These are phyloP conservation scores for Psilocybe tampanensis DNA, from an alignment of 768 basidiomycete species.

Conservation along the genomic window DNA sequence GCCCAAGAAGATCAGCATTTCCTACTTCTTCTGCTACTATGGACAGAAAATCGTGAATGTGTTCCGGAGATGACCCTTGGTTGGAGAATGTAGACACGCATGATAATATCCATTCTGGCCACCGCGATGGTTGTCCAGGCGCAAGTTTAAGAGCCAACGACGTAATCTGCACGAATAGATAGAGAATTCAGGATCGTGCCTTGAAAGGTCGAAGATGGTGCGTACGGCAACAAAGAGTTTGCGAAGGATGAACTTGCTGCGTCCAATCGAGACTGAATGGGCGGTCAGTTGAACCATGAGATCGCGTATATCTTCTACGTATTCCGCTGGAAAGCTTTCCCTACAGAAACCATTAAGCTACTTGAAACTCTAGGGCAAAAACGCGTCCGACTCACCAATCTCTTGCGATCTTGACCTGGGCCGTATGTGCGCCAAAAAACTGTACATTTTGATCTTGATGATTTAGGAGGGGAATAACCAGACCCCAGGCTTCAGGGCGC, in stretches of 20 bases:
- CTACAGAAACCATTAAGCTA: slow-evolving; percentile 38
- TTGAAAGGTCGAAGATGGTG: slow-evolving; percentile 8
- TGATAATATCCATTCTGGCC: slow-evolving; percentile 78
- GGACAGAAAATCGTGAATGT: slow-evolving; percentile 73
- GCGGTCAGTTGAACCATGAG: slow-evolving; percentile 72
- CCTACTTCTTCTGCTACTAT: slow-evolving; percentile 86
- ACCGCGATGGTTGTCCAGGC: slow-evolving; percentile 56
- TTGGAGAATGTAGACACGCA: slow-evolving; percentile 64
- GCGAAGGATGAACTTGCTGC: slow-evolving; percentile 73
- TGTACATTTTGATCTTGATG: slow-evolving; percentile 81
- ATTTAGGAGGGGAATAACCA: slow-evolving; percentile 76
- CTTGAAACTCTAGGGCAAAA: slow-evolving; percentile 5
- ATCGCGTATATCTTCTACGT: slow-evolving; percentile 60
- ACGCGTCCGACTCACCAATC: slow-evolving; percentile 67
- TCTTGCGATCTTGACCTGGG: slow-evolving; percentile 90
- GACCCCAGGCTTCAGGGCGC: slow-evolving; percentile 79
- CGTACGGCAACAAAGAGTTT: slow-evolving; percentile 89
- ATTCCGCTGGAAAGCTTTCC: slow-evolving; percentile 72
- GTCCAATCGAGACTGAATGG: slow-evolving; percentile 59
- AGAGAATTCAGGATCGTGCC: slow-evolving; percentile 7
- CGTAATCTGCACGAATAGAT: slow-evolving; percentile 46
- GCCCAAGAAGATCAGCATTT: slow-evolving; percentile 71
- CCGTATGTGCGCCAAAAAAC: slow-evolving; percentile 94
- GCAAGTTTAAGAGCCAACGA: slow-evolving; percentile 74
- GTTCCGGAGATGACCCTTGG: slow-evolving; percentile 58